Base-by-base conservation (phyloP, 1,284 basidiomycete species). In the Sporisorium graminicola region DNA sequence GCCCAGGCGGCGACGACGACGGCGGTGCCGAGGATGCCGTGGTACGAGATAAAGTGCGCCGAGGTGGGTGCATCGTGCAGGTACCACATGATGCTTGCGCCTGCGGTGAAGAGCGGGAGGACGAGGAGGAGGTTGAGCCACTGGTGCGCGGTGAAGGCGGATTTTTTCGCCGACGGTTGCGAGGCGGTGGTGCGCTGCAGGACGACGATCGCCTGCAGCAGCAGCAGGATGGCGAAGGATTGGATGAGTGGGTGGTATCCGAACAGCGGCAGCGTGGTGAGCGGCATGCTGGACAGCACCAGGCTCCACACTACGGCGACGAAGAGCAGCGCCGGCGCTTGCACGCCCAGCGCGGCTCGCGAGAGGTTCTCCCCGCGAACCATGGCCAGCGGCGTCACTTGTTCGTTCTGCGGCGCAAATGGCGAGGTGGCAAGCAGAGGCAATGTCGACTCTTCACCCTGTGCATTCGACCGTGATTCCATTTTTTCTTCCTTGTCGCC, bases 51-150 rank as follows among this genome's bases (percentile, higher is more conserved):
- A 33, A 76, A 81, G 50, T 82, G 81, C 9, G 46, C 22, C 2
- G 74, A 42, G 26, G 37, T 46, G 8, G 76, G 71, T 29, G 76
- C 68, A 42, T 68, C 55, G 71, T 82, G 81, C 6, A 82, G 63
- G 50, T 81, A 78, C 67, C 68, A 82, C 81, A 82, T 82, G 63
- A 82, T 78, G 22, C 37, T 54, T 0, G 79, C 80, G 2, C 80
- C 81, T 0, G 62, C 74, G 2, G 81, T 81, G 60, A 81, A 72
- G 13, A 81, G 63, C 2, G 80, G 78, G 0, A 81, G 70, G 7
- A 73, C 65, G 24, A 80, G 46, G 2, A 73, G 24, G n/a, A 79
- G 42, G 55, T 78, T 78, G 55, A 81, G 24, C 22, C 52, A 35
- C 44, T 78, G 78, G 50, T 81, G 81, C 6, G 59, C 59, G 1